These are phyloP conservation scores for Thelonectria olida DNA, from an alignment of 2,329 filamentous ascomycete species.

Conservation along the genomic window DNA sequence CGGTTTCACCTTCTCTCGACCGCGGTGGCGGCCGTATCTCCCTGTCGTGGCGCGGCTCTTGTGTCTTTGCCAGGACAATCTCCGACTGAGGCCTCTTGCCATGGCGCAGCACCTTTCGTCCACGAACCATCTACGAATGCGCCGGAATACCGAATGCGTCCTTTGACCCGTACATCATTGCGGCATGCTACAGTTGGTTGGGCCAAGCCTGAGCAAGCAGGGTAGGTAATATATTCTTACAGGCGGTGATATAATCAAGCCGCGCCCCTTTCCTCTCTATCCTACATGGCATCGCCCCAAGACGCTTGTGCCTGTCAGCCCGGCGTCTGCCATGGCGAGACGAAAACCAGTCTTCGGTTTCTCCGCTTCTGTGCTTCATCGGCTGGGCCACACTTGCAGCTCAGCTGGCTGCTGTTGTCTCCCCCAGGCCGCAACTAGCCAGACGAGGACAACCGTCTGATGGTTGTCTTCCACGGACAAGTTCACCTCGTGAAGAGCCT, in stretches of 20 bases:
- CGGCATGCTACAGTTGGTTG: not conserved
- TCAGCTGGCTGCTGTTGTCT: slow-evolving; percentile 33
- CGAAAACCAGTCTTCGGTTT: slow-evolving; percentile 19
- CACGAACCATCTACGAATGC: slow-evolving; percentile 1
- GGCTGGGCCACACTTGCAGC: slow-evolving; percentile 32
- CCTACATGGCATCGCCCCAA: slow-evolving; percentile 22
- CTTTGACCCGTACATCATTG: not conserved
- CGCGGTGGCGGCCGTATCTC: not conserved
- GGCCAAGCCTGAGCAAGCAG: slow-evolving; percentile 5
- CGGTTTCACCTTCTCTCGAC: not conserved
- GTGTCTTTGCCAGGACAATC: not conserved
- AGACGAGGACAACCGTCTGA: not conserved
- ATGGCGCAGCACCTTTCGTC: slow-evolving; percentile 16
- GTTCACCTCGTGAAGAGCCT: slow-evolving; percentile 13
- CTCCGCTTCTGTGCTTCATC: slow-evolving; percentile 9
- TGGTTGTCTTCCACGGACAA: not conserved
- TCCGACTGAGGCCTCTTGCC: slow-evolving; percentile 11
- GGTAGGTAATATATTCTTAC: slow-evolving; percentile 14
- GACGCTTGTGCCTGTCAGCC: slow-evolving; percentile 2
- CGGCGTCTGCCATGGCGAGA: slow-evolving; percentile 25
- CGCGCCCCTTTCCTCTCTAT: not conserved
- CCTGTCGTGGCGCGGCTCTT: slow-evolving; percentile 1
- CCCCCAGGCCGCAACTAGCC: not conserved
- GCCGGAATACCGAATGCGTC: not conserved
- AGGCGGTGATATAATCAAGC: slow-evolving; percentile 10